Conservation (phyloP, 768 basidiomycete genomes). For the Rhodosporidiobolus sp. region DNA sequence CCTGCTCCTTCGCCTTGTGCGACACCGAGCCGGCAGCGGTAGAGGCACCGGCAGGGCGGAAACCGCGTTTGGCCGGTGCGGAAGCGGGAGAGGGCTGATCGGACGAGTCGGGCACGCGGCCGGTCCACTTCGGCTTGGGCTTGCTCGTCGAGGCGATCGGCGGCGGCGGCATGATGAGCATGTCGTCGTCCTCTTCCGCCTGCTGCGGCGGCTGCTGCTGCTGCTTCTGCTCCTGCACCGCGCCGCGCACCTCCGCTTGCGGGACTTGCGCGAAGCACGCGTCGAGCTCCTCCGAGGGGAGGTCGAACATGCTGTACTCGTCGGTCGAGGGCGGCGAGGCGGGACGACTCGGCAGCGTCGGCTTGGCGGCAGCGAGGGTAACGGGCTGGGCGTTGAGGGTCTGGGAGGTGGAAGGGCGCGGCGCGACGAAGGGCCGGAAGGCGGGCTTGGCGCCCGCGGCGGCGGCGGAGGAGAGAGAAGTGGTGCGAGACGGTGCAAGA, state of each 20-base stretch:
- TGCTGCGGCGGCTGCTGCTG: not conserved
- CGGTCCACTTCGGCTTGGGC: not conserved
- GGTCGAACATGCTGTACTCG: conserved; percentile 26
- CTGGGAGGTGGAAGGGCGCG: conserved; percentile 1
- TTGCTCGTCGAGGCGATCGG: not conserved
- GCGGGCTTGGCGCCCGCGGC: not conserved
- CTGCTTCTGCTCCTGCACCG: not conserved
- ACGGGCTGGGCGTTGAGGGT: not conserved
- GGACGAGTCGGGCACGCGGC: conserved; percentile 18
- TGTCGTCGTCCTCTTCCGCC: conserved; percentile 13
- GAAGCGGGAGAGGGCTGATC: not conserved
- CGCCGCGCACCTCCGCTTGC: not conserved
- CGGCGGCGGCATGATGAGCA: conserved; percentile 29
- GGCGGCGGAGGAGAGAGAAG: not conserved
- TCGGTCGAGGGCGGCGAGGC: not conserved
- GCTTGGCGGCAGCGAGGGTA: no score
- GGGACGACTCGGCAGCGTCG: not conserved
- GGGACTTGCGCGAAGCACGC: conserved; percentile 15
- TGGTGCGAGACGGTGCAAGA: not conserved
- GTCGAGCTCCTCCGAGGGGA: conserved; percentile 12
- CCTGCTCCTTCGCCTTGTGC: not conserved
- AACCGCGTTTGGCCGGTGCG: not conserved
- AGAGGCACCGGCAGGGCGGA: not conserved
- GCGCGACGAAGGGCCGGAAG: conserved; percentile 28
- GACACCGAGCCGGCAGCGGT: not conserved